Evolutionary conservation across 352 stramenopile species (phyloP).

Genomic region (Pythium vanterpoolii): DNA sequence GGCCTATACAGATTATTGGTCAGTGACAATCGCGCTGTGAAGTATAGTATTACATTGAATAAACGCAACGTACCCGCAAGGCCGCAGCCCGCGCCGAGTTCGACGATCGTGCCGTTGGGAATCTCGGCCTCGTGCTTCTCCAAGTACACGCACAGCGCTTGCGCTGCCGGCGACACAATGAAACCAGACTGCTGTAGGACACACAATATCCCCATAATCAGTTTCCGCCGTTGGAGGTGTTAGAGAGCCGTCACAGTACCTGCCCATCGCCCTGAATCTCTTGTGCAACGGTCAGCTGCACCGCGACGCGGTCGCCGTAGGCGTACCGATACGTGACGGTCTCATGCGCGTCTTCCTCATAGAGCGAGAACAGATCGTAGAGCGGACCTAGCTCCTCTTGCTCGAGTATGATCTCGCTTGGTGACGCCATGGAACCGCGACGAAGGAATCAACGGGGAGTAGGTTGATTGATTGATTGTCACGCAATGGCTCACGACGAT

Average conservation of each 20-base stretch:
- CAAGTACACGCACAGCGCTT: slow-evolving; percentile 65
- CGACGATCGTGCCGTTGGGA: slow-evolving; percentile 53
- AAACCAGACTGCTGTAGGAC: slow-evolving; percentile 40
- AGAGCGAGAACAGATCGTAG: slow-evolving; percentile 17
- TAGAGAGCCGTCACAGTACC: slow-evolving; percentile 7
- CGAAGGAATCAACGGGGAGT: slow-evolving; percentile 2
- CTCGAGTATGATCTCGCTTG: slow-evolving; percentile 6
- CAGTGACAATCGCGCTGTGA: background rate
- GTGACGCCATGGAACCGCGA: slow-evolving; percentile 8
- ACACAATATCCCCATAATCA: background rate
- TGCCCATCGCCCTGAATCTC: slow-evolving; percentile 48
- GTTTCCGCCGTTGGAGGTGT: slow-evolving; percentile 15
- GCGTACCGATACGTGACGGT: slow-evolving; percentile 63
- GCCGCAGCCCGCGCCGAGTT: slow-evolving; percentile 64
- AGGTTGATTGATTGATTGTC: background rate
- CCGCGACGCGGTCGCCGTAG: slow-evolving; percentile 53
- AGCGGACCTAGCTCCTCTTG: slow-evolving; percentile 21
- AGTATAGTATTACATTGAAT: background rate
- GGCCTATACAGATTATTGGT: slow-evolving; percentile 14
- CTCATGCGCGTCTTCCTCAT: slow-evolving; percentile 29
- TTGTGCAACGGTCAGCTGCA: slow-evolving; percentile 71
- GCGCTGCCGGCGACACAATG: slow-evolving; percentile 68
- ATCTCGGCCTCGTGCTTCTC: slow-evolving; percentile 41
- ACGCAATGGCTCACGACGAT: slow-evolving; percentile 4
- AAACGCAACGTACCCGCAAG: slow-evolving; percentile 33